phyloP scores from a whole-genome alignment of 768 basidiomycete genomes.

The Porphyrellus cyaneotinctus region DNA sequence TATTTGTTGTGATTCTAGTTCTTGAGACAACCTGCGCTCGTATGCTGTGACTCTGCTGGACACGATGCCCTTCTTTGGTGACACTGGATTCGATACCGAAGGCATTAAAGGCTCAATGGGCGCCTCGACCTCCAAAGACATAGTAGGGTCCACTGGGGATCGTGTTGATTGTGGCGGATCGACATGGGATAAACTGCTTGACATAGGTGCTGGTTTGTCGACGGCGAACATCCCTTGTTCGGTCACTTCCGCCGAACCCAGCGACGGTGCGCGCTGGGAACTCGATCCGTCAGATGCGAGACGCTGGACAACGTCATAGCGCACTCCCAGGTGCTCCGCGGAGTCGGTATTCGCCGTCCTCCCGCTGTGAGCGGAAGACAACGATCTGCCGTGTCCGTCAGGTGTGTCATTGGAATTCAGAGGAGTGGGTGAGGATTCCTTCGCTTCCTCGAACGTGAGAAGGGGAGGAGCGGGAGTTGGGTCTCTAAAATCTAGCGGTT shows the following conservation, averaged over 20 bases:
- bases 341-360: conserved; percentile 65
- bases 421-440: conserved; percentile 12
- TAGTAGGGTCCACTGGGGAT: conserved; percentile 1
- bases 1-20: conserved; percentile 38
- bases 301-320: conserved; percentile 68
- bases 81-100: not conserved
- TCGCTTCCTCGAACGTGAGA: conserved; percentile 50
- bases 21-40: conserved; percentile 57
- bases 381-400: conserved; percentile 30
- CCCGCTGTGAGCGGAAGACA: conserved; percentile 50
- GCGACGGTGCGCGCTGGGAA: conserved; percentile 23
- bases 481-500: conserved; percentile 61
- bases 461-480: conserved; percentile 74
- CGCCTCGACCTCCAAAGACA: conserved; percentile 2
- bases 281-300: conserved; percentile 29
- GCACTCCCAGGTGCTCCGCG: conserved; percentile 61
- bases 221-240: conserved; percentile 14
- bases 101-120: not conserved
- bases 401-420: conserved; percentile 14
- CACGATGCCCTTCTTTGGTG: conserved; percentile 30
- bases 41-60: conserved; percentile 52
- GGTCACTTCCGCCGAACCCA: conserved; percentile 23
- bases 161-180: conserved; percentile 20
- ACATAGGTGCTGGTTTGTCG: conserved; percentile 7
- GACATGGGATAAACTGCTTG: conserved; percentile 1